Evolutionary conservation across 75 land plant genomes (phyloP), one percentile per base, ranked within the genome.

Genomic region (Pinus albicaulis): DNA sequence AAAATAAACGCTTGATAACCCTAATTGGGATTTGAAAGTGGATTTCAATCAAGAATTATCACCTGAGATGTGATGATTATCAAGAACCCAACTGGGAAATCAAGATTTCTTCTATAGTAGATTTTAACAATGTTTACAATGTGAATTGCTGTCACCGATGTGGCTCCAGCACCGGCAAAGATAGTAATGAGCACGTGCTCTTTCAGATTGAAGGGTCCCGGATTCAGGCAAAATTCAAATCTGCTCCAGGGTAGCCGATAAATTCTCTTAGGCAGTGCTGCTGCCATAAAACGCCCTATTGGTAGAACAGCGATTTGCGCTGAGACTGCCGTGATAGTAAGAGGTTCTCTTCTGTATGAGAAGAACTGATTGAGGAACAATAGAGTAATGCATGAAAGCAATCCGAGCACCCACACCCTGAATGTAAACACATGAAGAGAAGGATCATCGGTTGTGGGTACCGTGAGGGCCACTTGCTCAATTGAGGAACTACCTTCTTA

Each of bases 161-260:
- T 88, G 36, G 72, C 44, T 0, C 98, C 98, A 7, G 93, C 88
- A 73, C 84, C 86, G 25, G 98, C 96, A 66, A 95, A 92, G 34
- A 95, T 86, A 1, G 95, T 83, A 59, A 95, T 92, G 55, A 89
- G 78, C 48, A 89, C 98, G 61, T 95, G 98, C 84, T 95, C 98
- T 80, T 95, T 89, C 63, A 89, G 75, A 79, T 91, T 94, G 79
- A 94, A 94, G 22, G 94, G 96, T n/a, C 96, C 94, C 7, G 52
- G 22, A 7, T 59, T 59, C 61, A 59, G 23, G 61, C 61, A 20
- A 19, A 59, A 5, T 22, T 59, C 2, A 23, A 4, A 23, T 12
- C 71, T 26, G 12, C 14, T 10, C 48, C 72, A 16, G 41, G 64
- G 64, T 26, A 69, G 11, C 20, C 48, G 2, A 52, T 36, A 69